A percentile compares a stretch with the other conserved stretches of the same genome.
Evolutionary conservation across 2,329 filamentous ascomycete genomes (phyloP).

Genomic region (Pseudopyrenochaeta lycopersici): DNA sequence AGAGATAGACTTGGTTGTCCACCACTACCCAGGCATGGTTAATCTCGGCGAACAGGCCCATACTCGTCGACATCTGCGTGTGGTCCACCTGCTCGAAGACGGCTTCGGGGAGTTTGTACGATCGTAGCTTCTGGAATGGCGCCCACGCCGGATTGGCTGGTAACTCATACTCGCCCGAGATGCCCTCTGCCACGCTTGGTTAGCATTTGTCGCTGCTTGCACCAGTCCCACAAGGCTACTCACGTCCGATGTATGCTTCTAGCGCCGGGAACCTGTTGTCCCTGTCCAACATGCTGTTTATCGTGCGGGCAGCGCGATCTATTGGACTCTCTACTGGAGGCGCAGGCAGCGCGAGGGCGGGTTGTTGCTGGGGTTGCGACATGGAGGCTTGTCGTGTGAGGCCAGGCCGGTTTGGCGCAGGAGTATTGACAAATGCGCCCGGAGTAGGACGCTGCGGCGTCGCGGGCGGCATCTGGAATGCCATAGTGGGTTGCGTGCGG

Average conservation of each 20-base stretch:
- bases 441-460: constrained; percentile 76
- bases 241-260: constrained; percentile 88
- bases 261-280: constrained; percentile 88
- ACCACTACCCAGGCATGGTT: constrained; percentile 96
- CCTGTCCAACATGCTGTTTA: constrained; percentile 78
- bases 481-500: constrained; percentile 29
- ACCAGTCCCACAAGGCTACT: constrained; percentile 47
- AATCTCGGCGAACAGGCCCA: constrained; percentile 94
- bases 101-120: constrained; percentile 88
- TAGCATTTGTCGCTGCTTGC: constrained; percentile 25
- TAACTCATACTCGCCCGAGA: constrained; percentile 91
- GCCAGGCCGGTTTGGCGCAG: constrained; percentile 59
- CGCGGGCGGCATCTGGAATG: constrained; percentile 41
- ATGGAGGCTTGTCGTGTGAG: constrained; percentile 36
- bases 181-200: constrained; percentile 70
- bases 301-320: constrained; percentile 80
- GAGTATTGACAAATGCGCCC: constrained; percentile 79
- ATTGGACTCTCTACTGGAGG: constrained; percentile 65
- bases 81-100: constrained; percentile 93
- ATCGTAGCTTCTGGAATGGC: constrained; percentile 86
- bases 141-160: constrained; percentile 75
- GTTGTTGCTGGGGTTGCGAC: constrained; percentile 33
- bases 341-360: constrained; percentile 32
- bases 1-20: constrained; percentile 94
- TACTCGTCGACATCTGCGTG: constrained; percentile 85